A percentile compares a stretch with the other conserved stretches of the same genome.
phyloP scores from a whole-genome alignment of 257 asterid genomes.

The Anisodus acutangulus region DNA sequence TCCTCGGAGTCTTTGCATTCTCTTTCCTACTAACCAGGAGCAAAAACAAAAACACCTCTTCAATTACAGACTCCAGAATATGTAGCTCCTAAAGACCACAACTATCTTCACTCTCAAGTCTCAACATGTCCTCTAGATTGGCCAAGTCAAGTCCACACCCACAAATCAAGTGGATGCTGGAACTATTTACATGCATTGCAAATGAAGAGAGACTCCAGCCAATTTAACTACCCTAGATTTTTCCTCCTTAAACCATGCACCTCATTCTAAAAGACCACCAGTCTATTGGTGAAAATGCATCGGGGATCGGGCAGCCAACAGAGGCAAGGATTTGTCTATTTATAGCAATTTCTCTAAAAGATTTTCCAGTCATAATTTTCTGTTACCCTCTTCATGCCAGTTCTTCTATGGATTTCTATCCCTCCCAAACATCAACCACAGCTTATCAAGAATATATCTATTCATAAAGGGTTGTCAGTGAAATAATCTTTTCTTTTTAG shows the following conservation, averaged over 20 bases:
- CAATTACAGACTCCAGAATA: background rate
- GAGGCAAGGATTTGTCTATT: background rate
- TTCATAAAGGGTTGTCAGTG: background rate
- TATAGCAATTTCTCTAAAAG: background rate
- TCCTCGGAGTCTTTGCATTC: background rate
- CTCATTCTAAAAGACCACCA: background rate
- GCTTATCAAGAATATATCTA: background rate
- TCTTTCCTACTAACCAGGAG: background rate
- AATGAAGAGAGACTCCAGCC: constrained; percentile 9
- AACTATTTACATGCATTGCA: background rate
- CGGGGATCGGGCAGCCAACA: background rate
- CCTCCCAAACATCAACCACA: background rate
- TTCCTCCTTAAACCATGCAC: background rate
- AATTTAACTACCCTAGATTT: background rate
- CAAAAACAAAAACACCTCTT: background rate
- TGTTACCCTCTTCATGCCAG: background rate
- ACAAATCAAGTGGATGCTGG: background rate
- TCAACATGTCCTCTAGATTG: background rate
- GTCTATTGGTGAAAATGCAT: background rate
- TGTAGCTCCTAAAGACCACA: background rate
- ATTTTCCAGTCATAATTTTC: background rate
- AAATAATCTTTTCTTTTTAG: background rate
- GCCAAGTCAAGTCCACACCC: background rate
- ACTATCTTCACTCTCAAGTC: background rate
- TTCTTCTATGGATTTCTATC: constrained; percentile 10